These are phyloP conservation scores for Fusarium keratoplasticum DNA, from an alignment of 2,329 filamentous ascomycete species.

Conservation along the genomic window DNA sequence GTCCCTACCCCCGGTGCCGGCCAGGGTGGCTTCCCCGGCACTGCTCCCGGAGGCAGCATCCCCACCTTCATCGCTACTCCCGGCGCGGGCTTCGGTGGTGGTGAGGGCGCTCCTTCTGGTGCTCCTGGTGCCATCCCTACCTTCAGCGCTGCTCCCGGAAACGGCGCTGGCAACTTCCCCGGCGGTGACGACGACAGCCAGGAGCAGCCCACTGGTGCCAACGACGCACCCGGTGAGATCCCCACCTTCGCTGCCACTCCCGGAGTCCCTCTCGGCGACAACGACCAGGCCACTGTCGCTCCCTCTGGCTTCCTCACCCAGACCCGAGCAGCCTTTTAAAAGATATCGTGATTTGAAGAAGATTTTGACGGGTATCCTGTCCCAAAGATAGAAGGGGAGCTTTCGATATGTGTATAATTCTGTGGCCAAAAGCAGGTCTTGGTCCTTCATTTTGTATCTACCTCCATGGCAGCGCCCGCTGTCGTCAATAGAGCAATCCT, in stretches of 20 bases:
- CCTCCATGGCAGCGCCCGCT: slow-evolving; percentile 48
- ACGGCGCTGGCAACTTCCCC: slow-evolving; percentile 21
- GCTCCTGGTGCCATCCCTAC: slow-evolving; percentile 18
- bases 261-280: slow-evolving; percentile 2
- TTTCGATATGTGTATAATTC: slow-evolving; percentile 37
- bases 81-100: slow-evolving; percentile 1
- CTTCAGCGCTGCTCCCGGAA: slow-evolving; percentile 26
- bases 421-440: slow-evolving; percentile 42
- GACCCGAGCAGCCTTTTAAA: slow-evolving; percentile 21
- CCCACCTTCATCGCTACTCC: slow-evolving; percentile 13
- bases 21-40: not conserved
- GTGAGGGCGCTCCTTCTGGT: not conserved
- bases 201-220: not conserved
- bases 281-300: slow-evolving; percentile 1
- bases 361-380: slow-evolving; percentile 12
- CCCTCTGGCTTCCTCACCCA: slow-evolving; percentile 25
- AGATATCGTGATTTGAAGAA: slow-evolving; percentile 12
- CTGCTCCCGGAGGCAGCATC: not conserved
- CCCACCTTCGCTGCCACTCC: slow-evolving; percentile 13
- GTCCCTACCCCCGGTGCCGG: slow-evolving; percentile 26
- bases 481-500: slow-evolving; percentile 62
- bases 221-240: not conserved
- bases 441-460: slow-evolving; percentile 46
- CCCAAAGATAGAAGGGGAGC: slow-evolving; percentile 27
- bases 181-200: not conserved